phyloP scores from a whole-genome alignment of 2,329 filamentous ascomycete species.

The Ramularia endophylla region DNA sequence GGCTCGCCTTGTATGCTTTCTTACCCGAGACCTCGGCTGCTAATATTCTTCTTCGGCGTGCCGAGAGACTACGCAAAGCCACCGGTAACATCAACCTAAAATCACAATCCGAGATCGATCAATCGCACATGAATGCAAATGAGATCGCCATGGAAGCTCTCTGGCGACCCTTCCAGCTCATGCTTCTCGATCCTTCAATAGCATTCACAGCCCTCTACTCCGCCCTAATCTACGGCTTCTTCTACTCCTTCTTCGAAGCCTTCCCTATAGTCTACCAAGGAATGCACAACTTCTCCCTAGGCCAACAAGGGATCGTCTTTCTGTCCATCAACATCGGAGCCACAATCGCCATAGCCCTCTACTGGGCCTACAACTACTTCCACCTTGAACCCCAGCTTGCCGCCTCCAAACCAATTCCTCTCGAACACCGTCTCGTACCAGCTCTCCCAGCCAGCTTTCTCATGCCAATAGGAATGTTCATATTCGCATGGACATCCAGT shows the following conservation, averaged over 20 bases:
- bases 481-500: slow-evolving; percentile 29
- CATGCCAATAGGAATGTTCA: slow-evolving; percentile 29
- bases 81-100: too few species aligned
- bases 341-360: slow-evolving; percentile 20
- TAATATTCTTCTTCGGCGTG: too few species aligned
- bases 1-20: slow-evolving; percentile 55
- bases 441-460: slow-evolving; percentile 25
- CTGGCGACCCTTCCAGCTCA: too few species aligned
- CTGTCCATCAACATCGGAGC: slow-evolving; percentile 29
- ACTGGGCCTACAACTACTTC: slow-evolving; percentile 25
- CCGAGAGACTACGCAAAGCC: too few species aligned
- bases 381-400: too few species aligned
- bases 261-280: slow-evolving; percentile 38
- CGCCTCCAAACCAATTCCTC: too few species aligned
- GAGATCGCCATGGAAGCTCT: too few species aligned
- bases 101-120: too few species aligned
- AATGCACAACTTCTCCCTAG: slow-evolving; percentile 36
- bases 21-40: slow-evolving; percentile 55
- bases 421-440: slow-evolving; percentile 29
- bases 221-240: slow-evolving; percentile 31
- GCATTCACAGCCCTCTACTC: too few species aligned
- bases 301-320: slow-evolving; percentile 31
- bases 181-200: too few species aligned
- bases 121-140: too few species aligned
- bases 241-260: slow-evolving; percentile 31